Evolutionary conservation across 2,329 filamentous ascomycete genomes (phyloP).

Genomic region (Ceratocystis cubensis): DNA sequence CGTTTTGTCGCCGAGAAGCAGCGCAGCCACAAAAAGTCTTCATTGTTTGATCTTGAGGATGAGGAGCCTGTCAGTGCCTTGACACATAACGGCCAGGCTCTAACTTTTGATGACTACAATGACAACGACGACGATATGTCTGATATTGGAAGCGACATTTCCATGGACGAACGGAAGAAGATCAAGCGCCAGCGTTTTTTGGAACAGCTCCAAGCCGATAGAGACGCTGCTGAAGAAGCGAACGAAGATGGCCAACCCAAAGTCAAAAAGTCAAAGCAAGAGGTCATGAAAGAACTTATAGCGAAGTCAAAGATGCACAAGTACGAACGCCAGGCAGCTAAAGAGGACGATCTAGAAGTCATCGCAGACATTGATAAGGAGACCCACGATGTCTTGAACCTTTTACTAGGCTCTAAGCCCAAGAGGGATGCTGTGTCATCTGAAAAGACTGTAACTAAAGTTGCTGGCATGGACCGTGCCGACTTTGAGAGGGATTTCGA

Average conservation of each 20-base stretch:
- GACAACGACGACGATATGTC: constrained; percentile 63
- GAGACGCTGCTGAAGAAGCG: constrained; percentile 37
- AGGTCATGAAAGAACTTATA: constrained; percentile 96
- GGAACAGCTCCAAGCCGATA: constrained; percentile 30
- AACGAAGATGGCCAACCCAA: constrained; percentile 52
- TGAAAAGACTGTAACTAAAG: constrained; percentile 24
- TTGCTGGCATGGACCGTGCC: constrained; percentile 47
- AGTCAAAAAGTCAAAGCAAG: constrained; percentile 85
- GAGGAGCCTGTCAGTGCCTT: constrained; percentile 54
- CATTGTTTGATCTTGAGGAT: constrained; percentile 84
- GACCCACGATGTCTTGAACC: constrained; percentile 59
- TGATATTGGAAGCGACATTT: constrained; percentile 46
- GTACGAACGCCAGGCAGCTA: constrained; percentile 80
- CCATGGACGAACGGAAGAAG: constrained; percentile 41
- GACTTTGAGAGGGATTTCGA: constrained; percentile 82
- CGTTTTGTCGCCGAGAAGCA: constrained; percentile 84
- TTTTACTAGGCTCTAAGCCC: constrained; percentile 41
- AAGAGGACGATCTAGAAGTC: constrained; percentile 86
- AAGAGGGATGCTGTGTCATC: constrained; percentile 13
- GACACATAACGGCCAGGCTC: constrained; percentile 70
- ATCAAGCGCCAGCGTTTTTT: constrained; percentile 44
- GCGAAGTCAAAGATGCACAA: constrained; percentile 94
- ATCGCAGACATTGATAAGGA: constrained; percentile 75
- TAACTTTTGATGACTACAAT: constrained; percentile 71
- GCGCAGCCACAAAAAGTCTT: constrained; percentile 59